phyloP scores from a whole-genome alignment of 1,284 basidiomycete genomes.

The Cystobasidium pallidum region DNA sequence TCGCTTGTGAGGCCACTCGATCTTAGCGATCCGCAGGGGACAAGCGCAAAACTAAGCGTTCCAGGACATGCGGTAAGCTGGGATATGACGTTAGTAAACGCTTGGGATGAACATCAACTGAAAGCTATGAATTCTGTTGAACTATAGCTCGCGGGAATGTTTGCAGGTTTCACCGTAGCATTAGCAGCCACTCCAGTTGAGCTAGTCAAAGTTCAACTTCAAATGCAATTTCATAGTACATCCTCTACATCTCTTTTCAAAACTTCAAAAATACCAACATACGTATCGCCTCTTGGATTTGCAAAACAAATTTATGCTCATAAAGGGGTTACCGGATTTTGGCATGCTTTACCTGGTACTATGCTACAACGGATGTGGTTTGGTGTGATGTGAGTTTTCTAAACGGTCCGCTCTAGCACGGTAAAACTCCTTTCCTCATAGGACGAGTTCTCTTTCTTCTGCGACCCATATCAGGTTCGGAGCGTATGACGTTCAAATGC shows the following conservation, averaged over 20 bases:
- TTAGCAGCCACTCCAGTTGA: slow-evolving; percentile 73
- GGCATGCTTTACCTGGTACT: slow-evolving; percentile 57
- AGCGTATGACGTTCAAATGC: slow-evolving; percentile 54
- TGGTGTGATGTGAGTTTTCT: slow-evolving; percentile 52
- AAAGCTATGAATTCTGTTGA: no score
- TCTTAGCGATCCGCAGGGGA: slow-evolving; percentile 55
- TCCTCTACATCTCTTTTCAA: slow-evolving; percentile 47
- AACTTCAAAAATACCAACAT: slow-evolving; percentile 44
- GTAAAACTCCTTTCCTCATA: no score
- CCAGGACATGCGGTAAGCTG: slow-evolving; percentile 48
- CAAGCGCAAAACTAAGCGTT: slow-evolving; percentile 58
- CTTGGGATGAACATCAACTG: no score
- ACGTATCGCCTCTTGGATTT: slow-evolving; percentile 56
- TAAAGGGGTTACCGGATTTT: slow-evolving; percentile 53
- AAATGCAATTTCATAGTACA: slow-evolving; percentile 69
- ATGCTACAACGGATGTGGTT: slow-evolving; percentile 56
- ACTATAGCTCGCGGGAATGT: slow-evolving; percentile 65
- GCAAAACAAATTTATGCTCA: slow-evolving; percentile 53
- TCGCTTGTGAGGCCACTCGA: slow-evolving; percentile 61
- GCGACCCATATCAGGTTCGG: slow-evolving; percentile 53
- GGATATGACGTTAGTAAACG: no score
- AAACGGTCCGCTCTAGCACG: no score
- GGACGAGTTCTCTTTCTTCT: background rate
- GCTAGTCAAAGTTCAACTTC: slow-evolving; percentile 71
- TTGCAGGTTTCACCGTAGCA: slow-evolving; percentile 74